These are phyloP conservation scores for Eutrema yunnanense DNA, from an alignment of 345 rosid species.

Conservation along the genomic window DNA sequence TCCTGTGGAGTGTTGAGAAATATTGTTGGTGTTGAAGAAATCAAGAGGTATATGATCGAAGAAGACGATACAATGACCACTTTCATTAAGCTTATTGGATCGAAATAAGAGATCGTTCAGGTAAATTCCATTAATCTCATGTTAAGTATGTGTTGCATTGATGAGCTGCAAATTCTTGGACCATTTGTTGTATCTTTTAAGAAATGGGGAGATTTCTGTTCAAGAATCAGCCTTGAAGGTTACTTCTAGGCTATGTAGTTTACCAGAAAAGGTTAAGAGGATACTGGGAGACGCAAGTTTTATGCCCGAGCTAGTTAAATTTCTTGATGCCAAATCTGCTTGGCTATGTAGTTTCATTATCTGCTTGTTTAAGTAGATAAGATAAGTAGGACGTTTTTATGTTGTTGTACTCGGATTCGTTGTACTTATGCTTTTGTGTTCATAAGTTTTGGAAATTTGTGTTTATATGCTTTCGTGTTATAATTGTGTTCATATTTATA, in stretches of 20 bases:
- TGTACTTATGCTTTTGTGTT: too few species aligned
- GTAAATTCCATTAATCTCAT: constrained; percentile 66
- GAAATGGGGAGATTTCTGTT: constrained; percentile 58
- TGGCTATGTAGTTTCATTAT: too few species aligned
- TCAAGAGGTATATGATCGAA: constrained; percentile 73
- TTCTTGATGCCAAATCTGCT: constrained; percentile 70
- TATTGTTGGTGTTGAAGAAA: constrained; percentile 77
- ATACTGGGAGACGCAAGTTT: constrained; percentile 77
- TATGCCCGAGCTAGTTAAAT: constrained; percentile 66
- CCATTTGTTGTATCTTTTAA: constrained; percentile 46
- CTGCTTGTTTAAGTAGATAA: too few species aligned
- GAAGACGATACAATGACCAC: constrained; percentile 52
- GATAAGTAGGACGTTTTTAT: too few species aligned
- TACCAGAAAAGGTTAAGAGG: constrained; percentile 49
- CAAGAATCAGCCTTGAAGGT: constrained; percentile 77
- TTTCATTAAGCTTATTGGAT: constrained; percentile 60
- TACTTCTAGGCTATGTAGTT: constrained; percentile 48
- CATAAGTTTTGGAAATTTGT: too few species aligned
- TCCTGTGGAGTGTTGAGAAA: constrained; percentile 76
- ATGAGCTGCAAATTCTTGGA: constrained; percentile 52
- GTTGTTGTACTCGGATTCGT: too few species aligned
- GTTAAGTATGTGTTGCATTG: constrained; percentile 50
- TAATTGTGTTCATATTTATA: too few species aligned
- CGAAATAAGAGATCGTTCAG: constrained; percentile 66
- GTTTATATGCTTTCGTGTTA: too few species aligned